A percentile compares a stretch with the other conserved stretches of the same genome.
phyloP scores from a whole-genome alignment of 106 monocot genomes.

The Ottelia alismoides region DNA sequence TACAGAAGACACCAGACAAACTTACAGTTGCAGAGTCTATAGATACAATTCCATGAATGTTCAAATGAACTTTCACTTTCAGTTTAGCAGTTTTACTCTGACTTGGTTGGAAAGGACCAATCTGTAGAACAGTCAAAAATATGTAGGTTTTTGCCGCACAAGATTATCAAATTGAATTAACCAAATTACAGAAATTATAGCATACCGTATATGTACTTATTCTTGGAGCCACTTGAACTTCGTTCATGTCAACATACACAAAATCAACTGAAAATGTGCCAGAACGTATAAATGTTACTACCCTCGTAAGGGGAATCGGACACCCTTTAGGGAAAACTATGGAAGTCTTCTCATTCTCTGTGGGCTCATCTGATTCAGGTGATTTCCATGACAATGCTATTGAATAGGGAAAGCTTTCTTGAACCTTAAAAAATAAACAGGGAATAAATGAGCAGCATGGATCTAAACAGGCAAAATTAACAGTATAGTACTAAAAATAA shows the following conservation, averaged over 20 bases:
- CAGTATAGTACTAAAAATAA: too few relatives aligned
- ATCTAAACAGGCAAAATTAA: too few relatives aligned
- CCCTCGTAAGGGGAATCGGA: constrained; percentile 34
- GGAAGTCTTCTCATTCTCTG: constrained; percentile 33
- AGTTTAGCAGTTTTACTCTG: constrained; percentile 50
- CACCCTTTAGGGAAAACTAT: constrained; percentile 70
- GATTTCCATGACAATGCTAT: constrained; percentile 65
- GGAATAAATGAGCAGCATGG: too few relatives aligned
- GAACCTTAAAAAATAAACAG: constrained; percentile 41
- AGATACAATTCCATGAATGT: constrained; percentile 79
- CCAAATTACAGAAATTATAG: background rate
- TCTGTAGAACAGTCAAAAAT: constrained; percentile 30
- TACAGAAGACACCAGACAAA: too few relatives aligned
- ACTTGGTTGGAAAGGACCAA: constrained; percentile 72
- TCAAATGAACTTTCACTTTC: constrained; percentile 67
- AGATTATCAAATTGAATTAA: background rate
- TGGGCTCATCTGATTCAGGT: constrained; percentile 19
- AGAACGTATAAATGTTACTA: constrained; percentile 35
- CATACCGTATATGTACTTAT: constrained; percentile 76
- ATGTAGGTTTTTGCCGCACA: background rate
- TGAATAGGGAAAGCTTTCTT: constrained; percentile 68
- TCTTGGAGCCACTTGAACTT: constrained; percentile 28
- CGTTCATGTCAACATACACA: constrained; percentile 28
- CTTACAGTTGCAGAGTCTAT: constrained; percentile 86
- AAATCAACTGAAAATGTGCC: constrained; percentile 56